A percentile compares a stretch with the other conserved stretches of the same genome.
Evolutionary conservation across 2,329 filamentous ascomycete species (phyloP).

Genomic region (Fusarium poae): DNA sequence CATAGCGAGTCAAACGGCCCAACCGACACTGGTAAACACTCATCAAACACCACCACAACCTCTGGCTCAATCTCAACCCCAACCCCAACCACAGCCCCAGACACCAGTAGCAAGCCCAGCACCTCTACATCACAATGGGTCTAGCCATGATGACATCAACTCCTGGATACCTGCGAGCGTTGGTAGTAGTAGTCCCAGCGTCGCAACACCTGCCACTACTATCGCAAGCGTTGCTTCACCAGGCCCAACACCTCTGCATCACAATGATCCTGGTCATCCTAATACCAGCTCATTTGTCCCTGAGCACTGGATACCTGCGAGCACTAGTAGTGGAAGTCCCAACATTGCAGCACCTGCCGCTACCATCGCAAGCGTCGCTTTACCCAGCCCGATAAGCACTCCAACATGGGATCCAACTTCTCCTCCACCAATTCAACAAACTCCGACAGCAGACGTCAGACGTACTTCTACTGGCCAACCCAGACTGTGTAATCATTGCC

Average conservation of each 20-base stretch:
- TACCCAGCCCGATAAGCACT: conserved; percentile 16
- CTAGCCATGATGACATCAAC: conserved; percentile 16
- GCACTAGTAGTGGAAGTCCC: conserved; percentile 27
- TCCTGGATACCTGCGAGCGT: conserved; percentile 27
- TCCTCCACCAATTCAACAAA: conserved; percentile 6
- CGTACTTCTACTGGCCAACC: conserved; percentile 20
- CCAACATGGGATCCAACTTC: conserved; percentile 21
- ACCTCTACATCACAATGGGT: conserved; percentile 12
- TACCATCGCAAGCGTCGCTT: conserved; percentile 17
- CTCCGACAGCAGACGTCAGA: background rate
- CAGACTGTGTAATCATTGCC: conserved; percentile 39
- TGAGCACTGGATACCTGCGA: conserved; percentile 19
- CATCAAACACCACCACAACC: conserved; percentile 6
- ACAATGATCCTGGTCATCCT: conserved; percentile 8
- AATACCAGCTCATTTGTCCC: conserved; percentile 15
- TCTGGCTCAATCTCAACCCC: conserved; percentile 7
- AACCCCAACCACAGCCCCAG: conserved; percentile 9
- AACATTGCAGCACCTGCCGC: conserved; percentile 27
- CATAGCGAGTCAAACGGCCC: conserved; percentile 13
- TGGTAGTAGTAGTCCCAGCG: conserved; percentile 23
- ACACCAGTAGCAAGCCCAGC: background rate
- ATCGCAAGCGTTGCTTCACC: conserved; percentile 9
- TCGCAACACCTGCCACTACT: conserved; percentile 29
- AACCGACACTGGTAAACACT: background rate
- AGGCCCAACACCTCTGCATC: conserved; percentile 12